phyloP scores from a whole-genome alignment of 1,284 basidiomycete genomes.

The Sporisorium iseilematis-ciliati region DNA sequence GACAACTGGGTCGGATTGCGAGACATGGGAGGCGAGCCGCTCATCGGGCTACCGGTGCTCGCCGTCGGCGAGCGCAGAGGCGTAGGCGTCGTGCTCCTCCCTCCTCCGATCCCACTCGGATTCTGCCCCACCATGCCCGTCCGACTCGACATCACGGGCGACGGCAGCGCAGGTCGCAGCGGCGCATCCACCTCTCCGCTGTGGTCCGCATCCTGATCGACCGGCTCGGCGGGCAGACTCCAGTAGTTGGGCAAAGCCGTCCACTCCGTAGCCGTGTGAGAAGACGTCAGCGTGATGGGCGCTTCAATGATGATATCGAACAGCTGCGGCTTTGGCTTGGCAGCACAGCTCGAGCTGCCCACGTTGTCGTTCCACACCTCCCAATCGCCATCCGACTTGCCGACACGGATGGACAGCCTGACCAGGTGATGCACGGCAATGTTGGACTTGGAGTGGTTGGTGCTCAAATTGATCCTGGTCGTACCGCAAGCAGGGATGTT shows the following conservation, averaged over 20 bases:
- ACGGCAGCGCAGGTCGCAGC: conserved; percentile 30
- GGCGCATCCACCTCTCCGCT: conserved; percentile 19
- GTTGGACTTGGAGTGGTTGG: conserved; percentile 84
- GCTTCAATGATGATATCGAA: conserved; percentile 92
- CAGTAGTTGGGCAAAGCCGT: conserved; percentile 64
- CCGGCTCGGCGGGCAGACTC: conserved; percentile 43
- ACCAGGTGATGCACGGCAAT: conserved; percentile 83
- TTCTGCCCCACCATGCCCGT: conserved; percentile 27
- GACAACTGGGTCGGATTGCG: conserved; percentile 45
- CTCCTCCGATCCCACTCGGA: not conserved
- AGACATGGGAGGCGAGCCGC: conserved; percentile 21
- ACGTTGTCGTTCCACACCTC: conserved; percentile 13
- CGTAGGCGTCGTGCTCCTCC: conserved; percentile 4
- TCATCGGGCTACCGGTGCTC: conserved; percentile 7
- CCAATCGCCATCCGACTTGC: conserved; percentile 71
- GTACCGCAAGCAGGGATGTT: conserved; percentile 64
- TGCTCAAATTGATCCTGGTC: conserved; percentile 79
- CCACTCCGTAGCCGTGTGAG: conserved; percentile 65
- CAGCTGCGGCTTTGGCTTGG: conserved; percentile 34
- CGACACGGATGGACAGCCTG: conserved; percentile 86
- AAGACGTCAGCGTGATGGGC: conserved; percentile 74
- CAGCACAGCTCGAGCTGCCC: conserved; percentile 11
- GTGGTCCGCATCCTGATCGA: conserved; percentile 4
- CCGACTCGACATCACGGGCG: conserved; percentile 29
- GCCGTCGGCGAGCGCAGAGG: conserved; percentile 16